phyloP scores from a whole-genome alignment of 345 rosid species.

The Eucalyptus pauciflora region DNA sequence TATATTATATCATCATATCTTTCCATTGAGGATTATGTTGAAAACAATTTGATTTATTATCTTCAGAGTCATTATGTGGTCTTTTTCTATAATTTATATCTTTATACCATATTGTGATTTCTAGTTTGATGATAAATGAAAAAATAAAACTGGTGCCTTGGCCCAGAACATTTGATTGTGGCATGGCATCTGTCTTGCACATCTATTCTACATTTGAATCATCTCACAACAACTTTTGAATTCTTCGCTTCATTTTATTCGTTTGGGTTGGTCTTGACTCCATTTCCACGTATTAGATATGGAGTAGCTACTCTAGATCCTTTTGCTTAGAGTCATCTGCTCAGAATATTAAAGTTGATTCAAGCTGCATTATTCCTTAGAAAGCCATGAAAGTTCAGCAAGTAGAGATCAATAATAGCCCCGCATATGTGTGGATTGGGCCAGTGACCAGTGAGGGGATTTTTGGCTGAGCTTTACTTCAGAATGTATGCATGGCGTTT shows the following conservation, averaged over 20 bases:
- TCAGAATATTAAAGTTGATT: neutral
- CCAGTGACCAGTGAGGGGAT: neutral
- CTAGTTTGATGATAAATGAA: neutral
- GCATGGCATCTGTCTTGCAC: neutral
- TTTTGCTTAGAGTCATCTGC: neutral
- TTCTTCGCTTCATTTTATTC: neutral
- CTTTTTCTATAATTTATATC: neutral
- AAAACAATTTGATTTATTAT: neutral
- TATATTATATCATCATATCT: neutral
- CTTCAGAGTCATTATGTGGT: neutral
- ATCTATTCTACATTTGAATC: neutral
- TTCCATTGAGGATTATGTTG: neutral
- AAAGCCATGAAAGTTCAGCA: neutral
- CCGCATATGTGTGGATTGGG: neutral
- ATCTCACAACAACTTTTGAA: neutral
- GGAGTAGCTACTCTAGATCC: neutral
- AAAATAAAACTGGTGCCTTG: neutral
- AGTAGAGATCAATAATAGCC: neutral
- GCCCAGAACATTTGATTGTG: neutral
- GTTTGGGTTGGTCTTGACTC: neutral
- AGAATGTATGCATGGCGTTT: neutral
- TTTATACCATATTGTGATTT: neutral
- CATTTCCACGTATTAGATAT: neutral
- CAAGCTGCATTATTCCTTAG: neutral
- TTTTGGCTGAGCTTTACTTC: neutral